phyloP scores from a whole-genome alignment of 805 yeast genomes.

The Crinitomyces ghanaensis region DNA sequence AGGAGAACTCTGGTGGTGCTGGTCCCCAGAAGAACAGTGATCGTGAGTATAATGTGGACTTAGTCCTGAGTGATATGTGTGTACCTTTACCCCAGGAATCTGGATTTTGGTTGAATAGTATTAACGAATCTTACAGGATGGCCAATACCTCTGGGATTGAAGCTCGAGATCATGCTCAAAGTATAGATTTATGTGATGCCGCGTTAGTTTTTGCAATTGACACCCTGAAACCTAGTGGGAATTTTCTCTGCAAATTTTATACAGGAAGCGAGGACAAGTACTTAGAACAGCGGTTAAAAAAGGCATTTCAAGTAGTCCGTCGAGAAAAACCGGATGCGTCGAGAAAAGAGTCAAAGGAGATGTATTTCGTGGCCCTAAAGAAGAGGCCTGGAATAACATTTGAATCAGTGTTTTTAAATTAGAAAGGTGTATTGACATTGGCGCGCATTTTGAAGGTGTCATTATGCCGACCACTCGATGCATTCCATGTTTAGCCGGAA shows the following conservation, averaged over 20 bases:
- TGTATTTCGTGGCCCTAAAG: conserved; percentile 62
- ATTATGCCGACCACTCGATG: no score
- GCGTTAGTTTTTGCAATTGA: conserved; percentile 68
- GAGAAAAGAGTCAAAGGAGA: conserved; percentile 68
- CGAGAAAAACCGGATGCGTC: conserved; percentile 76
- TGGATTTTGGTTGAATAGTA: conserved; percentile 48
- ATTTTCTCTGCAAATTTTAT: conserved; percentile 71
- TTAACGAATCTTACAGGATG: conserved; percentile 87
- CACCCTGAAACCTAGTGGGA: conserved; percentile 58
- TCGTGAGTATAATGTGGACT: conserved; percentile 38
- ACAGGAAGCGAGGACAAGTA: conserved; percentile 68
- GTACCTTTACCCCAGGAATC: conserved; percentile 41
- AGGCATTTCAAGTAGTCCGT: conserved; percentile 50
- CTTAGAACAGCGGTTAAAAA: conserved; percentile 47
- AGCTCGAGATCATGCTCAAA: conserved; percentile 68
- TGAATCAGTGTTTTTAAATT: conserved; percentile 8
- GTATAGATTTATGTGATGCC: conserved; percentile 86
- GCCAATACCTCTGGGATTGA: conserved; percentile 80
- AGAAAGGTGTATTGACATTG: no score
- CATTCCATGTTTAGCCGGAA: no score
- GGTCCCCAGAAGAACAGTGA: not conserved
- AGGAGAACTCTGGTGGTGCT: no score
- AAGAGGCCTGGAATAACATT: conserved; percentile 27
- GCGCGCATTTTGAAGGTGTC: no score
- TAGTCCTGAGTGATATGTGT: conserved; percentile 75